phyloP scores from a whole-genome alignment of 2,329 filamentous ascomycete genomes.

The Didymella lethalis region DNA sequence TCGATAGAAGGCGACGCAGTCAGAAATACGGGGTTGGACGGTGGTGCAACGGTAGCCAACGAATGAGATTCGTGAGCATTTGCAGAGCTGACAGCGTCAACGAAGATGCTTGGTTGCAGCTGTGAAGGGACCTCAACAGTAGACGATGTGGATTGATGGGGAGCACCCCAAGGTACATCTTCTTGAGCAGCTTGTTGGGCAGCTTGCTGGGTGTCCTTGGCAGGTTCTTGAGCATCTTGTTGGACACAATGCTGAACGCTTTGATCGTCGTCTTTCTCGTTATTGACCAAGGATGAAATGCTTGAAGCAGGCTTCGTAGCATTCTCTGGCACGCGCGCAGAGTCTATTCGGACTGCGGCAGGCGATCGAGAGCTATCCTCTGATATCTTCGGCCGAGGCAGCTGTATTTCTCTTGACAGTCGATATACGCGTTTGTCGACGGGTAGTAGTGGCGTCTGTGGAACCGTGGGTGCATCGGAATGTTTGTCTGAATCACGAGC shows the following conservation, averaged over 20 bases:
- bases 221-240: neutral
- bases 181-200: neutral
- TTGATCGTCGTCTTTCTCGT: neutral
- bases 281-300: neutral
- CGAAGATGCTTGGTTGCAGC: constrained; percentile 6
- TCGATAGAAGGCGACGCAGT: constrained; percentile 20
- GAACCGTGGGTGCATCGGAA: constrained; percentile 18
- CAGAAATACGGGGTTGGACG: neutral
- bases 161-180: neutral
- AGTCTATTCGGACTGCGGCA: neutral
- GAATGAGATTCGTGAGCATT: neutral
- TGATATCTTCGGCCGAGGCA: neutral
- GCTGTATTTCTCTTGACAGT: constrained; percentile 10
- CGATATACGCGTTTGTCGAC: constrained; percentile 15
- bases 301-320: neutral
- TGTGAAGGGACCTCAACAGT: neutral
- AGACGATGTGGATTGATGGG: neutral
- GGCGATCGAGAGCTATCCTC: neutral
- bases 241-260: neutral
- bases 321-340: neutral
- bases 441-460: constrained; percentile 6
- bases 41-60: neutral
- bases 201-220: neutral
- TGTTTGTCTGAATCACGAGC: constrained; percentile 14
- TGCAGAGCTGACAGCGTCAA: constrained; percentile 4